phyloP scores from a whole-genome alignment of 2,329 filamentous ascomycete species.

The Xylariaceae sp. region DNA sequence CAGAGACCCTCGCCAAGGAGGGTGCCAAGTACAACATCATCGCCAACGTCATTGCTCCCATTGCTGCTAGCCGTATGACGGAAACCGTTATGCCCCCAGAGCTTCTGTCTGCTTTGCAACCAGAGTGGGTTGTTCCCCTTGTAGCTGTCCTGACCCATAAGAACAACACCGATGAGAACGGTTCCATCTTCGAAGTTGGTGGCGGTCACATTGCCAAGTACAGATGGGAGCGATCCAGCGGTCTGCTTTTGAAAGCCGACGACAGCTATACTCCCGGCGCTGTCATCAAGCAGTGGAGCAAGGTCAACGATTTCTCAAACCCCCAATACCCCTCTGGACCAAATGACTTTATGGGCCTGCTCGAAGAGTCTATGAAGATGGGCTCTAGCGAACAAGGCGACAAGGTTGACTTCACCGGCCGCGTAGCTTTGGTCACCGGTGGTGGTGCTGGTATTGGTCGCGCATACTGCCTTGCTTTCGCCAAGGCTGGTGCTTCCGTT shows the following conservation, averaged over 20 bases:
- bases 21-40: slow-evolving; percentile 97
- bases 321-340: slow-evolving; percentile 80
- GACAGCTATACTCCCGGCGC: slow-evolving; percentile 83
- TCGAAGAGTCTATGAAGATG: slow-evolving; percentile 80
- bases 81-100: slow-evolving; percentile 95
- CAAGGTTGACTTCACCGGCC: slow-evolving; percentile 76
- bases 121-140: slow-evolving; percentile 91
- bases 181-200: slow-evolving; percentile 89
- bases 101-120: slow-evolving; percentile 78
- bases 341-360: slow-evolving; percentile 82
- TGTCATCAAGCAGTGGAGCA: slow-evolving; percentile 83
- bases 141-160: slow-evolving; percentile 87
- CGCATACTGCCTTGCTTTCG: slow-evolving; percentile 85
- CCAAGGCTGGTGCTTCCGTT: slow-evolving; percentile 75
- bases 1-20: slow-evolving; percentile 96
- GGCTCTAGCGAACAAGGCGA: slow-evolving; percentile 69
- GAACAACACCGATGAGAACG: slow-evolving; percentile 77
- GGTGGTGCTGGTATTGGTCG: slow-evolving; percentile 89
- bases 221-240: slow-evolving; percentile 89
- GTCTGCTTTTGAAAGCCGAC: slow-evolving; percentile 86
- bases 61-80: slow-evolving; percentile 94
- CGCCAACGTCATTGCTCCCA: slow-evolving; percentile 90
- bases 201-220: slow-evolving; percentile 91
- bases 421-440: slow-evolving; percentile 83
- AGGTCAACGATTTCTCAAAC: slow-evolving; percentile 81